Conservation (phyloP, 2,329 filamentous ascomycete genomes). For the Fusarium azukiicola region DNA sequence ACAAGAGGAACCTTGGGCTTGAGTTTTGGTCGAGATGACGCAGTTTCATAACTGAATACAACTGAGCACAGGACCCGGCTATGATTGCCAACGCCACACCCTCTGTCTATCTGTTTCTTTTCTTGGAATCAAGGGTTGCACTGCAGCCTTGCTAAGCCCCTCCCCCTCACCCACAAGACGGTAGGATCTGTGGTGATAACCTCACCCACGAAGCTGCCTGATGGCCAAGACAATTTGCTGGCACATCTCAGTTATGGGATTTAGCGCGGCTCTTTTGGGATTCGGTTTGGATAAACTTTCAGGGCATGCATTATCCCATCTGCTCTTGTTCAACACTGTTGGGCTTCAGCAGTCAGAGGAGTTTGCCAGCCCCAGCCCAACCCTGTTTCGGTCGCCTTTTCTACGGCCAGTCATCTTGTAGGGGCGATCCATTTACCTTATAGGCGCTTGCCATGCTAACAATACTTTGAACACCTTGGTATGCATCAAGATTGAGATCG, state of each 20-base stretch:
- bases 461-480: too few relatives aligned
- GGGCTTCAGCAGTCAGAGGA: too few relatives aligned
- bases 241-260: too few relatives aligned
- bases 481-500: too few relatives aligned
- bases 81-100: background rate
- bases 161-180: background rate
- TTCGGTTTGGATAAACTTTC: fast-evolving
- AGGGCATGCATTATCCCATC: too few relatives aligned
- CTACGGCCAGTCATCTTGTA: background rate
- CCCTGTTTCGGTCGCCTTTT: background rate
- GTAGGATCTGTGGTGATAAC: background rate
- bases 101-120: background rate
- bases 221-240: too few relatives aligned
- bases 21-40: background rate
- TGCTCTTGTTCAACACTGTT: too few relatives aligned
- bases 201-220: background rate
- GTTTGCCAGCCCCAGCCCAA: too few relatives aligned
- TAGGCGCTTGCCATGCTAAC: too few relatives aligned
- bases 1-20: background rate
- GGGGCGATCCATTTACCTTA: too few relatives aligned
- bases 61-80: background rate
- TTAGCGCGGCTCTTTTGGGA: too few relatives aligned
- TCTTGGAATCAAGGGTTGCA: background rate
- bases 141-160: background rate
- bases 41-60: background rate